A percentile compares a stretch with the other conserved stretches of the same genome.
phyloP scores from a whole-genome alignment of 495 filamentous ascomycete species.

The Chaetomium fimeti region DNA sequence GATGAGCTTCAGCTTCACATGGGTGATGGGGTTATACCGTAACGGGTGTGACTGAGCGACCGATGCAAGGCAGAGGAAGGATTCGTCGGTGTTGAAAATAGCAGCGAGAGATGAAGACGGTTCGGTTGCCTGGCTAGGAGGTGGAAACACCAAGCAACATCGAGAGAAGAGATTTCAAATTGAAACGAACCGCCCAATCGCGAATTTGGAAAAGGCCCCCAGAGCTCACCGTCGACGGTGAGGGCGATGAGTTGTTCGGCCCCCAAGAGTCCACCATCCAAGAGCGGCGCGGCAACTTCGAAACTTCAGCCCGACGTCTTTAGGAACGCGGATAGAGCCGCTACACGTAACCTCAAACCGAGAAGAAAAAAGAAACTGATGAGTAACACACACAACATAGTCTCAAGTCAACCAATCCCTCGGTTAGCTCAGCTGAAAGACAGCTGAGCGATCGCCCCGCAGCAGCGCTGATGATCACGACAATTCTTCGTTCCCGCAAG shows the following conservation, averaged over 20 bases:
- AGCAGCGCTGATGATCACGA: constrained; percentile 9
- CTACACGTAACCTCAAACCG: background rate
- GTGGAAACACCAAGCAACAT: background rate
- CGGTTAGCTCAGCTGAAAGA: background rate
- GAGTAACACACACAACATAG: constrained; percentile 6
- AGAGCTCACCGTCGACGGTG: background rate
- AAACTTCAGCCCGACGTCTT: background rate
- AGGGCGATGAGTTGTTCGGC: constrained; percentile 4
- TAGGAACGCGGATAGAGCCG: background rate
- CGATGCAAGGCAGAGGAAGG: background rate
- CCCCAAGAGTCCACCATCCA: background rate
- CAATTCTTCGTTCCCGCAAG: constrained; percentile 7
- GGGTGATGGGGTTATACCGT: background rate
- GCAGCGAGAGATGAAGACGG: background rate
- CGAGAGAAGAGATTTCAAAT: background rate
- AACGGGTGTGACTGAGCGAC: constrained; percentile 1
- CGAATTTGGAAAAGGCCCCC: background rate
- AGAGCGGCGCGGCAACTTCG: background rate
- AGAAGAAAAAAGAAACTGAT: background rate
- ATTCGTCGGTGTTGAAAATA: background rate
- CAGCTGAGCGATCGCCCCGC: background rate
- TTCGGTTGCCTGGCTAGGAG: background rate
- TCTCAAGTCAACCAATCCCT: background rate
- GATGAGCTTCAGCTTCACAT: background rate
- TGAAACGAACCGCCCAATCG: constrained; percentile 8